Base-by-base conservation (phyloP, 2,329 filamentous ascomycete species). In the Neofusicoccum parvum region DNA sequence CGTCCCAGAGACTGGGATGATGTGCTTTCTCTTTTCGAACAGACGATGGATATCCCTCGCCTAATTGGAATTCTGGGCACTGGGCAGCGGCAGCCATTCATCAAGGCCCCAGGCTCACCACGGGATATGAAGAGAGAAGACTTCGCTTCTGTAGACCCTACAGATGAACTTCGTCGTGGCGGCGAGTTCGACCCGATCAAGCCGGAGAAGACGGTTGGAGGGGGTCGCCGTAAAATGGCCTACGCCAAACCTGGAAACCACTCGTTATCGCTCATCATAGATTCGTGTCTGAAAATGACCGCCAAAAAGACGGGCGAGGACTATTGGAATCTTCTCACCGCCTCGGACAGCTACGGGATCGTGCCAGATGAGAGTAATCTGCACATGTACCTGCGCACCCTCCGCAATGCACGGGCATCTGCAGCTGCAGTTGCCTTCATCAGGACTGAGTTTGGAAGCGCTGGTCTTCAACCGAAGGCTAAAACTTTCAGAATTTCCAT, bases 321-420 rank as follows among this genome's bases (percentile, higher is more conserved):
- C 37, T 98, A 97, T 77, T 98, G 94, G 94, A 81, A 89, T 17
- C 74, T 89, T 5, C 80, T 97, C 65, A 91, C 89, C 6, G 74
- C 76, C 34, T 71, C 72, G 0, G 75, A 81, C 1, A 77, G 82
- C 12, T 84, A 87, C 74, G 78, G 79, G n/a, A 79, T 97, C 66
- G 74, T 80, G 2, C 93, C 94, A 0, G 94, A 97, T 74, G 72
- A 81, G 9, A 84, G 88, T 68, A 93, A 92, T 73, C 90, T 89
- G 79, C 82, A 88, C 69, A 81, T 83, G 68, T 88, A 92, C 71
- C 82, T 97, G 15, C 85, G 87, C 62, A 75, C 91, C 48, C 83
- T 95, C 41, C 86, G 88, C 60, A 76, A 85, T 39, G 87, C 86
- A 48, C 89, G 90, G 66, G 85, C 89, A 49, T 94, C 91, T 70